Base-by-base conservation (phyloP, 805 yeast genomes). In the Metschnikowia noctiluminum region DNA sequence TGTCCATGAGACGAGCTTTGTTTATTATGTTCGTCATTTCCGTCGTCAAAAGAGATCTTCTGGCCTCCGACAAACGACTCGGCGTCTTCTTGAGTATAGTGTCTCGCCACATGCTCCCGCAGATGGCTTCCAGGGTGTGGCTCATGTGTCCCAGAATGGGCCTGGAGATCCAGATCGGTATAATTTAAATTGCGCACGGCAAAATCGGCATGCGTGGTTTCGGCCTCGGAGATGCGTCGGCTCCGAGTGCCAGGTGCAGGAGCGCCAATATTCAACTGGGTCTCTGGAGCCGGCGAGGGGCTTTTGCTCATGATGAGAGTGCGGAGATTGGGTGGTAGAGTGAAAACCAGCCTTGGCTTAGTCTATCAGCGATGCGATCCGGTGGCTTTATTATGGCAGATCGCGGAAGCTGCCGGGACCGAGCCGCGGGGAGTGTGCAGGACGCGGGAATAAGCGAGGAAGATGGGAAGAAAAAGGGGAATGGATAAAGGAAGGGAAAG, bases 31-130 rank as follows among this genome's bases (percentile, higher is more conserved):
- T 30, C 45, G 40, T 27, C 42, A 6, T 11, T 16, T 14, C 31
- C 38, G 10, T 36, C 45, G 35, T 7, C 40, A 14, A 46, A 30
- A 9, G 69, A 43, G 50, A 66, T 69, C 31, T 54, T 34, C 42
- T 54, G 54, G 5, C 84, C 85, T 4, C 85, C 85, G 10, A 80
- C 79, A 16, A 78, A 62, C 2, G 79, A 72, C 26, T 68, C 62
- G 40, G 81, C 80, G 45, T 76, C 74, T 5, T 58, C 55, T 16
- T 55, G 52, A 12, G 56, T 53, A 44, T 42, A 53, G 32, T 47
- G 51, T 30, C 59, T 52, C 50, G 45, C 43, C 14, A 51, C 42
- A 13, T 9, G 32, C 12, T 12, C 32, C 10, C 32, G 32, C 13
- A 12, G 28, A 5, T 28, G 30, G 1, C 40, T 34, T 8, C 10